Evolutionary conservation across 257 asterid species (phyloP).

Genomic region (Scutellaria minor): DNA sequence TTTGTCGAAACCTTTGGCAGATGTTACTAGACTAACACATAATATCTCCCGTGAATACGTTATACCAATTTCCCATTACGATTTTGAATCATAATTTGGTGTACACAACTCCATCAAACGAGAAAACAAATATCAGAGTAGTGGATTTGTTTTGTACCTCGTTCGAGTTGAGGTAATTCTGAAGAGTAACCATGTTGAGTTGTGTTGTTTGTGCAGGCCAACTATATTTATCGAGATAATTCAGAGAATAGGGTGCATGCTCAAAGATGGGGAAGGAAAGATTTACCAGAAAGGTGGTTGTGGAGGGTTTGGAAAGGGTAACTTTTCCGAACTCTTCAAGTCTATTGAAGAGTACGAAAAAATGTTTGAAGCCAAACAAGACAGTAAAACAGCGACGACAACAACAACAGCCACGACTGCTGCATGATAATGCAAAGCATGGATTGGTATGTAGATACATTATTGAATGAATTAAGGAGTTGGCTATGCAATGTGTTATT

Average conservation of each 20-base stretch:
- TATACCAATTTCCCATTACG: background rate
- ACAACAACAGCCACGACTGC: background rate
- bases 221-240: conserved; percentile 86
- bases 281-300: conserved; percentile 90
- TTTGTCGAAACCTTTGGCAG: background rate
- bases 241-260: conserved; percentile 94
- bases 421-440: conserved; percentile 23
- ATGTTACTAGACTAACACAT: background rate
- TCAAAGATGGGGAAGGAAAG: conserved; percentile 67
- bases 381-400: conserved; percentile 35
- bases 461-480: background rate
- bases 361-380: conserved; percentile 75
- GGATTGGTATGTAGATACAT: conserved; percentile 23
- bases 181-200: no score
- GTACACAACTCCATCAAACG: no score
- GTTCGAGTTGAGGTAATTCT: no score
- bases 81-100: background rate
- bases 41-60: background rate
- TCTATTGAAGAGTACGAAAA: conserved; percentile 92
- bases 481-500: background rate
- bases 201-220: conserved; percentile 58
- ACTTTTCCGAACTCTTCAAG: conserved; percentile 89
- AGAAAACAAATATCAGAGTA: background rate
- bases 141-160: background rate
- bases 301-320: conserved; percentile 99